Evolutionary conservation across 345 rosid genomes (phyloP), one percentile per base, ranked within the genome.

Genomic region (Eucalyptus cloeziana): DNA sequence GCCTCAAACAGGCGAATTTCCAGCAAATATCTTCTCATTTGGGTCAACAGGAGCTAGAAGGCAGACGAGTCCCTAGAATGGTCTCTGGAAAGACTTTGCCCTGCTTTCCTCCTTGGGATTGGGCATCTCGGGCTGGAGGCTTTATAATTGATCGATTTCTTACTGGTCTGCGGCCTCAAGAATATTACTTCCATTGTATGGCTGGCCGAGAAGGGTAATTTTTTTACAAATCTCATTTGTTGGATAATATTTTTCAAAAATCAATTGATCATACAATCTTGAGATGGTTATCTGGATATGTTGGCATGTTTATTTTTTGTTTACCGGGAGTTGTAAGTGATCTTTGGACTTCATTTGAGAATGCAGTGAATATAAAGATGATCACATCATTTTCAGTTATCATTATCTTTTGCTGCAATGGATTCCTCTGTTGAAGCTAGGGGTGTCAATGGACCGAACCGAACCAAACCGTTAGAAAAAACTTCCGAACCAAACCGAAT

Each of bases 101-200:
- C 86, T 93, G 98, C 91, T 98, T 98, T 94, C 96, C 94, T 89
- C 96, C 99, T 25, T 98, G 99, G 99, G 99, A 98, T 91, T 98
- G 98, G 98, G 93, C 96, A 89, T 95, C 99, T 83, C 95, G 99
- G 86, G 98, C 99, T 89, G 99, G 99, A 37, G 99, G 99, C 76
- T 98, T 95, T 91, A 96, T 98, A 87, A 94, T 94, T 88, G 99
- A 98, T 90, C 97, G 99, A 87, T 98, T 98, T 90, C 98, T 98
- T 87, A 94, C 97, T 85, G 99, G 99, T 87, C 99, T 98, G 93
- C 99, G 99, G 43, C 99, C 99, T n/a, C 99, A 98, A 94, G 99
- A 98, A 91, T 98, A 98, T 93, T 98, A 96, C 91, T 98, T 97
- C 91, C 99, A 98, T 91, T 98, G 99, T 94, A 98, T 98, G 99